phyloP scores from a whole-genome alignment of 805 yeast genomes.

The Saturnispora sanitii region DNA sequence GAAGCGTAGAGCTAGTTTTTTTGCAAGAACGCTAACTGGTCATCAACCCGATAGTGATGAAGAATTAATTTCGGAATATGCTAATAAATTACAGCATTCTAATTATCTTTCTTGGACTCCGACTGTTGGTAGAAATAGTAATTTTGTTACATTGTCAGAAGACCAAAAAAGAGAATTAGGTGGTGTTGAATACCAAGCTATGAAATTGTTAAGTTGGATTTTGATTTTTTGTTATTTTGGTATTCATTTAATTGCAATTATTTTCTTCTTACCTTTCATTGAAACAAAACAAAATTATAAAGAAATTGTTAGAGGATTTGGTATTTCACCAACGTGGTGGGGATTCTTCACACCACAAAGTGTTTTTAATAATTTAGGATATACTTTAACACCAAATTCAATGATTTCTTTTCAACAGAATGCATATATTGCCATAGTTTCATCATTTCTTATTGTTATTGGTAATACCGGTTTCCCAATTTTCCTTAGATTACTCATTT shows the following conservation, averaged over 20 bases:
- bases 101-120: constrained; percentile 85
- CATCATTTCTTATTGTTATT: constrained; percentile 65
- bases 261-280: constrained; percentile 57
- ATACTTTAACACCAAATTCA: constrained; percentile 72
- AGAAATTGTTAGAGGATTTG: constrained; percentile 38
- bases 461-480: constrained; percentile 97
- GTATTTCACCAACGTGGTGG: constrained; percentile 85
- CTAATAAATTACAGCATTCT: constrained; percentile 30
- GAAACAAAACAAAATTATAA: constrained; percentile 32
- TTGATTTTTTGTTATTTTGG: constrained; percentile 65
- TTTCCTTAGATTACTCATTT: constrained; percentile 66
- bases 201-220: constrained; percentile 62
- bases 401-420: constrained; percentile 58
- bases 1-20: constrained; percentile 10
- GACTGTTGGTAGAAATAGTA: constrained; percentile 86
- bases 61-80: constrained; percentile 22
- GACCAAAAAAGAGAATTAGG: constrained; percentile 91
- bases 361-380: constrained; percentile 78
- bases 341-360: constrained; percentile 76
- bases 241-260: constrained; percentile 48
- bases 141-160: constrained; percentile 71
- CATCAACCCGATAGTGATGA: constrained; percentile 15
- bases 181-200: constrained; percentile 92
- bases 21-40: constrained; percentile 15
- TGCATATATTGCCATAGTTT: constrained; percentile 52